phyloP scores from a whole-genome alignment of 768 basidiomycete genomes.

The Chlorophyllum brunneum region DNA sequence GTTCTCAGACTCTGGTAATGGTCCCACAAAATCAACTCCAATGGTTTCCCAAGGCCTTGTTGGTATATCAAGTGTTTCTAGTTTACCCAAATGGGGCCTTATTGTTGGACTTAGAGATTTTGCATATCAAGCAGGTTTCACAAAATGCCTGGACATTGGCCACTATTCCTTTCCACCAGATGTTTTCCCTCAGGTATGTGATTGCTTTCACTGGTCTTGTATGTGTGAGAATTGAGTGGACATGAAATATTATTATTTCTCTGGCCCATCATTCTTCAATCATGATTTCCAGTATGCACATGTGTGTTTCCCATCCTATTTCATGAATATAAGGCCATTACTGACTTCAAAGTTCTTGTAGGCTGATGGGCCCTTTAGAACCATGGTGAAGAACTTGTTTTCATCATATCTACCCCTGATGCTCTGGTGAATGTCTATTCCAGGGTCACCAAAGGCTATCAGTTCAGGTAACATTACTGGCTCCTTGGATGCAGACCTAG shows the following conservation, averaged over 20 bases:
- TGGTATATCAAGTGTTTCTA: slow-evolving; percentile 20
- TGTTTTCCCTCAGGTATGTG: slow-evolving; percentile 14
- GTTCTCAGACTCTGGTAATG: slow-evolving; percentile 18
- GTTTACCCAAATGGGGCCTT: slow-evolving; percentile 17
- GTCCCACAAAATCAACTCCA: slow-evolving; percentile 13
- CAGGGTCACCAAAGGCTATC: slow-evolving; percentile 4
- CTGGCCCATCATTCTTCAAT: slow-evolving; percentile 16
- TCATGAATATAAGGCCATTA: slow-evolving; percentile 14
- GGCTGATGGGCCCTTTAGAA: slow-evolving; percentile 11
- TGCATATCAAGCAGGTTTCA: slow-evolving; percentile 15
- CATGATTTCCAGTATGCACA: slow-evolving; percentile 21
- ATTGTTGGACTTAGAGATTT: slow-evolving; percentile 14
- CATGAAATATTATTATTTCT: slow-evolving; percentile 29
- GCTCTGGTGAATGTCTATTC: slow-evolving; percentile 2
- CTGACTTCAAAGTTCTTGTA: slow-evolving; percentile 17
- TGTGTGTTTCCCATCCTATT: slow-evolving; percentile 8
- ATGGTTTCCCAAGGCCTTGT: slow-evolving; percentile 14
- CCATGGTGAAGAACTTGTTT: slow-evolving; percentile 16
- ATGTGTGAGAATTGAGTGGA: slow-evolving; percentile 33
- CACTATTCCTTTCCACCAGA: slow-evolving; percentile 14
- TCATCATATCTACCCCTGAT: slow-evolving; percentile 8
- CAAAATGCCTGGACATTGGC: slow-evolving; percentile 8
- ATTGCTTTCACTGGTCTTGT: slow-evolving; percentile 28
- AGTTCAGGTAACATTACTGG: not conserved
- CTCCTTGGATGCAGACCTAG: no score